Base-by-base conservation (phyloP, 2,329 filamentous ascomycete genomes). In the Trichoderma sp. region DNA sequence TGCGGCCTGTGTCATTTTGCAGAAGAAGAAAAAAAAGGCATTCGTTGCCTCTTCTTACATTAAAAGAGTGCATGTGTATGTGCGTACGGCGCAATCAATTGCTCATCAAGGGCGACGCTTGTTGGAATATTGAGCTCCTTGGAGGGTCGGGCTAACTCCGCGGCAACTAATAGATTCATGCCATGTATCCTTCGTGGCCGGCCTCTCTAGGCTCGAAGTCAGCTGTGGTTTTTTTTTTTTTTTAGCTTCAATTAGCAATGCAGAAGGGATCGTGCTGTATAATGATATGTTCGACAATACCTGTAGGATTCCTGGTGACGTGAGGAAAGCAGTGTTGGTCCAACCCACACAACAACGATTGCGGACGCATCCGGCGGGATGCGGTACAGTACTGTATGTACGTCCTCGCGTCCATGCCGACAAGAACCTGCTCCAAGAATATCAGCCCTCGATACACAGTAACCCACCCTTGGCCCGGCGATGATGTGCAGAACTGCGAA, bases 401-500 rank as follows among this genome's bases (percentile, higher is more conserved):
- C 29, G 50, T 35, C 19, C 35, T 56, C 52, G 39, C 37, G 57
- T 48, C 29, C 52, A 64, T 64, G 34, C 35, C 19, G 25, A 64
- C 50, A n/a, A 56, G 50, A 54, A n/a, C 56, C 34, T 56, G 19
- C 42, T 32, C 63, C 67, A 66, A 60, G 29, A 60, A 67, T 60
- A 66, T 50, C 52, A 35, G 34, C 54, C 12, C 29, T 61, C 22
- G 48, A 67, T 35, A 34, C 45, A 35, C 12, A 53, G 45, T 35
- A 32, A 39, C 56, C 56, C 69, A 70, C 66, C 68, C 68, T 68
- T 70, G 67, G 48, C 59, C 68, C 67, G 58, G 68, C 71, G 69
- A 73, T 74, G 72, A 74, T 74, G 72, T 74, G 70, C 72, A 75
- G 73, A 52, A 70, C 69, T 72, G 70, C 68, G 70, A 71, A 71